These are phyloP conservation scores for Colletotrichum sp. DNA, from an alignment of 2,329 filamentous ascomycete species.

Conservation along the genomic window DNA sequence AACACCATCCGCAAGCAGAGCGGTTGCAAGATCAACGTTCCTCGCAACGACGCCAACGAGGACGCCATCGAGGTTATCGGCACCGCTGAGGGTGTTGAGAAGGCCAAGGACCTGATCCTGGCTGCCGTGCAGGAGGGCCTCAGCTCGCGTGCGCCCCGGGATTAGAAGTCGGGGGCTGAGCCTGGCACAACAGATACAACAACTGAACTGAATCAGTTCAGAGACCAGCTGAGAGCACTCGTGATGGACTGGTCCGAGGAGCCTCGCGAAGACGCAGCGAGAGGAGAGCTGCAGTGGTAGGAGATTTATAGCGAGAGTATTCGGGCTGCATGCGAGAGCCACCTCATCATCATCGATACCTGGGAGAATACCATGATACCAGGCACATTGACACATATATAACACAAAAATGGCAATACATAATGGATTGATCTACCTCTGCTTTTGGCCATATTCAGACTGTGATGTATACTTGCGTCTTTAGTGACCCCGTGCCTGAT, in stretches of 20 bases:
- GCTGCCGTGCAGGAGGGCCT: conserved; percentile 74
- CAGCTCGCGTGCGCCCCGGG: conserved; percentile 24
- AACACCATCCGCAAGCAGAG: conserved; percentile 92
- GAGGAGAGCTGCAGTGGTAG: neutral
- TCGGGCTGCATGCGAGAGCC: neutral
- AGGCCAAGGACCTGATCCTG: conserved; percentile 87
- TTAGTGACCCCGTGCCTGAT: neutral
- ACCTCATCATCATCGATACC: neutral
- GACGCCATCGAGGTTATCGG: conserved; percentile 94
- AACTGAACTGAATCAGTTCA: neutral
- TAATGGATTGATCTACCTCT: neutral
- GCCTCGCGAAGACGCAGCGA: neutral
- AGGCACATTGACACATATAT: neutral
- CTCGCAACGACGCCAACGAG: conserved; percentile 73
- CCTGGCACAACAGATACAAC: neutral
- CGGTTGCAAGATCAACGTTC: conserved; percentile 92
- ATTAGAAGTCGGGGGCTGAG: conserved; percentile 3
- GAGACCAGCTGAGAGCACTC: neutral
- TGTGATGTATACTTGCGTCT: neutral
- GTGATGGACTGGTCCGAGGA: neutral
- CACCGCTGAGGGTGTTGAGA: conserved; percentile 78
- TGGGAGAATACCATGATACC: neutral
- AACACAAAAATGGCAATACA: neutral
- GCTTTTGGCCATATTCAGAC: no score
- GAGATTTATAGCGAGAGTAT: neutral